Percentiles rank a stretch among this genome's conserved stretches.
phyloP scores from a whole-genome alignment of 345 rosid genomes.

The Rhodamnia argentea region DNA sequence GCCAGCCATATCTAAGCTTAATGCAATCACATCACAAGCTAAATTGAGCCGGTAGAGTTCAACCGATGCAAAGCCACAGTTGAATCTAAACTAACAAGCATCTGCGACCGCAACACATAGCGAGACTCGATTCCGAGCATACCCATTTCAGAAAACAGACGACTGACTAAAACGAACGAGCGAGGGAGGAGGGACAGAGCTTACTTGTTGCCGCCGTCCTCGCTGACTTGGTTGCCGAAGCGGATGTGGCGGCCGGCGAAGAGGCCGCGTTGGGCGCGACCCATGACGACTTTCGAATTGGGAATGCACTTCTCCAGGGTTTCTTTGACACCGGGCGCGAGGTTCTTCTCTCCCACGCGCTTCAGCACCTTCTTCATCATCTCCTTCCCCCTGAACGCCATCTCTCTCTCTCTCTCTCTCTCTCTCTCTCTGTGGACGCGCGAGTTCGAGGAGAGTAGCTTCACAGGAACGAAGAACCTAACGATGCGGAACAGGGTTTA shows the following conservation, averaged over 20 bases:
- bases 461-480: too few relatives aligned
- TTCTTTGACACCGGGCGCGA: constrained; percentile 51
- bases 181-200: not conserved
- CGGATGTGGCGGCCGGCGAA: constrained; percentile 90
- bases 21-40: not conserved
- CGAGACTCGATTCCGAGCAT: not conserved
- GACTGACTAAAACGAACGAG: not conserved
- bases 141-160: not conserved
- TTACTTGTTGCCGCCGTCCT: constrained; percentile 94
- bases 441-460: too few relatives aligned
- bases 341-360: constrained; percentile 55
- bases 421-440: not conserved
- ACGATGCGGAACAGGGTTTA: too few relatives aligned
- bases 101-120: not conserved
- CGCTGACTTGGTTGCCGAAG: constrained; percentile 81
- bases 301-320: constrained; percentile 65
- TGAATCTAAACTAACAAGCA: not conserved
- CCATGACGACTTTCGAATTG: constrained; percentile 62
- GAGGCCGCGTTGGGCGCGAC: constrained; percentile 77
- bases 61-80: not conserved
- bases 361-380: constrained; percentile 57
- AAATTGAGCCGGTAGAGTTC: not conserved
- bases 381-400: not conserved
- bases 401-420: not conserved
- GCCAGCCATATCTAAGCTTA: not conserved